Evolutionary conservation across 2,329 filamentous ascomycete species (phyloP), one percentile per base, ranked within the genome.

Genomic region (Daldinia eschscholtzii): DNA sequence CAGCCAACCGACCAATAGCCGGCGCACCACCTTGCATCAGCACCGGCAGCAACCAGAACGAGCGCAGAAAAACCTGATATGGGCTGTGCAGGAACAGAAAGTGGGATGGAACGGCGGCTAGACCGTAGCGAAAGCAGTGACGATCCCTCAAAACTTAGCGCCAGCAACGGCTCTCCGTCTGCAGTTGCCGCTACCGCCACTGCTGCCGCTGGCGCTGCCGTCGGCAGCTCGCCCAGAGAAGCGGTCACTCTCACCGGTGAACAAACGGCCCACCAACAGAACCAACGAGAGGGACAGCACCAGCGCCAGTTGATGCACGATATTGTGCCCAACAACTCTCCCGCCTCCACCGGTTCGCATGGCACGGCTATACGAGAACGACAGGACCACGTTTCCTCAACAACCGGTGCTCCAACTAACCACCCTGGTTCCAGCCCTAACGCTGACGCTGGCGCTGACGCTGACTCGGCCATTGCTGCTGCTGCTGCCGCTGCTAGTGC

Each of bases 271-370:
- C 64, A 60, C 67, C 23, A 5, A 53, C 39, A 23, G 20, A 2
- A 56, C 48, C 44, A 61, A 39, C 61, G 60, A 35, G 53, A 48
- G 9, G 26, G n/a, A 12, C 46, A 15, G 46, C 26, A 18, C 10
- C 26, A 60, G 4, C 39, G 6, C 42, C 48, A 57, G 18, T 9
- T 13, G 48, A 50, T 56, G 48, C 62, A 60, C 10, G 48, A 55
- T 12, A 18, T 35, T 50, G 18, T 50, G 23, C 44, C 33, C 62
- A 70, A 61, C 70, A 65, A 64, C 68, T 61, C 65, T 70, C 64
- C n/a, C 46, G 33, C 65, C 70, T 63, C 69, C 71, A 68, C 67
- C 68, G 56, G 64, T 69, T 74, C 72, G 67, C 72, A 72, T 72
- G 64, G 64, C 60, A 52, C 69, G 66, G 71, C 44, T 53, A 63